phyloP scores from a whole-genome alignment of 1,284 basidiomycete species.

The Puccinia polysora region DNA sequence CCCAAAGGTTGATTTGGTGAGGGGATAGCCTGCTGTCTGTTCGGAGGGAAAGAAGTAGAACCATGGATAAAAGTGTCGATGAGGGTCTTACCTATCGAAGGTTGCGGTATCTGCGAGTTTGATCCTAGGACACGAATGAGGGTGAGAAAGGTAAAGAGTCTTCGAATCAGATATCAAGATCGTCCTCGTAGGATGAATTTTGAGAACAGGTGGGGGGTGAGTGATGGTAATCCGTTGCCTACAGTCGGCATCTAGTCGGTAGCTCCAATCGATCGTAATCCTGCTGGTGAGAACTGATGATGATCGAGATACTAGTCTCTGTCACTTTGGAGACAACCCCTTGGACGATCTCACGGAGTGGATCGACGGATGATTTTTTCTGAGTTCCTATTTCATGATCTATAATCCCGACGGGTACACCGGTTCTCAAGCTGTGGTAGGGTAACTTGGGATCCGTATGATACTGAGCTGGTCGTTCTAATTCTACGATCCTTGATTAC shows the following conservation, averaged over 20 bases:
- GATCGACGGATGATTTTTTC: conserved; percentile 52
- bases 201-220: too few relatives aligned
- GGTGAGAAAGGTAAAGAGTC: neutral
- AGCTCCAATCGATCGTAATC: conserved; percentile 68
- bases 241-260: conserved; percentile 62
- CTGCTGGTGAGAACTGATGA: conserved; percentile 58
- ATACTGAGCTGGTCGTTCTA: conserved; percentile 76
- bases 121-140: conserved; percentile 54
- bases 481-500: conserved; percentile 71
- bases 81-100: conserved; percentile 67
- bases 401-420: conserved; percentile 24
- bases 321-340: conserved; percentile 76
- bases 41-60: neutral
- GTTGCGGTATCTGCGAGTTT: conserved; percentile 89
- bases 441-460: conserved; percentile 69
- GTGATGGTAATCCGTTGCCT: conserved; percentile 59
- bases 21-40: neutral
- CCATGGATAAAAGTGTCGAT: neutral
- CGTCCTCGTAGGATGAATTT: too few relatives aligned
- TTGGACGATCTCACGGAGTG: conserved; percentile 56
- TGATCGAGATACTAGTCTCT: conserved; percentile 17
- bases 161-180: too few relatives aligned
- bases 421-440: conserved; percentile 73
- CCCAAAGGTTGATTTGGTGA: too few relatives aligned
- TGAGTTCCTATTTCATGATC: conserved; percentile 50